Evolutionary conservation across 2,329 filamentous ascomycete species (phyloP), one percentile per base, ranked within the genome.

Genomic region (Epichloe sylvatica): DNA sequence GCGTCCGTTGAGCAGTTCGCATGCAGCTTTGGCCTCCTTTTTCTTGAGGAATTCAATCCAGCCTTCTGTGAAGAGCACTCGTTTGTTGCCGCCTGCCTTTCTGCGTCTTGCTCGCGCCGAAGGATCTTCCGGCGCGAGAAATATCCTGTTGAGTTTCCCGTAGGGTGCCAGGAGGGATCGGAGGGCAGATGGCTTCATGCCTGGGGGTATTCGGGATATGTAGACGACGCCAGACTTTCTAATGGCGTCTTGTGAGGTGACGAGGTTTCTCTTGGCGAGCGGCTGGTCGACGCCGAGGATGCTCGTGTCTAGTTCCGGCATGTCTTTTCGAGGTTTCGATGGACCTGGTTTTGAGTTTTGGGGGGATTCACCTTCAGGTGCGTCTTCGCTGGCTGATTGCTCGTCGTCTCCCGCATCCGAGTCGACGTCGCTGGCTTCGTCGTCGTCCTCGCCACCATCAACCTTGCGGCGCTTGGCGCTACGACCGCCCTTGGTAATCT

Each of bases 41-140:
- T 92, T 92, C 54, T 76, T 74, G 36, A 80, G 65, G 59, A 91
- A 94, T 64, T 94, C 88, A 30, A 92, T 80, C 87, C 87, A 94
- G 43, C 87, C 88, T 65, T 94, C 88, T 3, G 80, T 83, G 67
- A 81, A 92, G n/a, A 78, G 78, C 52, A 81, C 78, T 66, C 89
- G 88, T 70, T 89, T 89, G 69, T 91, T 92, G 51, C 87, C 87
- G 46, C 88, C 87, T 46, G 74, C 76, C 49, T 77, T 76, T 12
- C 89, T 74, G 33, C 87, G 81, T 25, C 79, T 75, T 7, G 77
- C 70, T 57, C 86, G 84, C 5, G 76, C 73, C 3, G 76, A 65
- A 0, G 81, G 76, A 60, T 88, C 81, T 66, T 92, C 86, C 12
- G 86, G 86, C 0, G 84, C 80, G 17, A 91, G 75, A 68, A 90